These are phyloP conservation scores for Fusarium heterosporum DNA, from an alignment of 2,329 filamentous ascomycete genomes.

Conservation along the genomic window DNA sequence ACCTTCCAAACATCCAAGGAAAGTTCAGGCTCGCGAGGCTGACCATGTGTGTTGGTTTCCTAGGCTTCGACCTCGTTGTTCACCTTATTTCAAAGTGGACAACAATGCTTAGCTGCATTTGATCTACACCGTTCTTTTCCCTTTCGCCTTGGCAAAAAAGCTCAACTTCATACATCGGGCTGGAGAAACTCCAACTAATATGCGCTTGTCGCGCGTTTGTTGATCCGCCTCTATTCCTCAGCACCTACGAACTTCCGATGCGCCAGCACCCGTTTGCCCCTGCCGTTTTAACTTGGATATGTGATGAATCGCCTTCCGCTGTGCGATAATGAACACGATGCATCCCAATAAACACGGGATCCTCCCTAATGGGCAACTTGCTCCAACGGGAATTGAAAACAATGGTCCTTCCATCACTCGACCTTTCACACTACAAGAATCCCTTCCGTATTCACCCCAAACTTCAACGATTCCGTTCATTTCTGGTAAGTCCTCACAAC, in stretches of 20 bases:
- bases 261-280: conserved; percentile 44
- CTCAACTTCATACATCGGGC: conserved; percentile 1
- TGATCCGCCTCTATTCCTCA: conserved; percentile 14
- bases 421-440: conserved; percentile 76
- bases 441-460: conserved; percentile 84
- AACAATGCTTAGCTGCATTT: conserved; percentile 44
- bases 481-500: conserved; percentile 65
- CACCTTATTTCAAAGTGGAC: conserved; percentile 28
- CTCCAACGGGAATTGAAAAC: conserved; percentile 41
- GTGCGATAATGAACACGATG: conserved; percentile 49
- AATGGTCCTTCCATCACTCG: conserved; percentile 49
- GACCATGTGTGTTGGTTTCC: conserved; percentile 35
- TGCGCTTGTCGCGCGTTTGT: conserved; percentile 17
- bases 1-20: conserved; percentile 38
- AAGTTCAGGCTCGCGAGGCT: conserved; percentile 43
- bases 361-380: conserved; percentile 51
- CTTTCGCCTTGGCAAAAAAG: background rate
- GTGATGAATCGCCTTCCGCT: conserved; percentile 47
- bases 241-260: conserved; percentile 41
- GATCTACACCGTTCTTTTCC: conserved; percentile 1
- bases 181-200: conserved; percentile 5
- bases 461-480: conserved; percentile 84
- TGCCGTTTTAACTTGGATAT: conserved; percentile 50
- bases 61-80: conserved; percentile 39
- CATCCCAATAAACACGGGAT: conserved; percentile 48